Conservation (phyloP, 495 filamentous ascomycete genomes). For the Trichoderma virens region DNA sequence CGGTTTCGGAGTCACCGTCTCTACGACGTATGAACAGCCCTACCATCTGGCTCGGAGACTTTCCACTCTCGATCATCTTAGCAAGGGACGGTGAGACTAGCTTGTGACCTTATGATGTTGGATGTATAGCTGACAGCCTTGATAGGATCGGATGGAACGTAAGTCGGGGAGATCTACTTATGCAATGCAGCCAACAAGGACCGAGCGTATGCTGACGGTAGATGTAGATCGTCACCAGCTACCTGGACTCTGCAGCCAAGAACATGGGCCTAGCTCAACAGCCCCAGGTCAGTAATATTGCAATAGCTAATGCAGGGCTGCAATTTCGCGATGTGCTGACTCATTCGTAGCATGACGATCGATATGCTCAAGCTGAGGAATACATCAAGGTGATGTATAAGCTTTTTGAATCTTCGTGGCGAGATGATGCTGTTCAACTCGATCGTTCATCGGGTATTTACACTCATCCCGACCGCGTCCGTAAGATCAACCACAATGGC, state of each 20-base stretch:
- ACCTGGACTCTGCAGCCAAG: slow-evolving; percentile 57
- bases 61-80: slow-evolving; percentile 60
- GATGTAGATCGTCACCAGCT: slow-evolving; percentile 52
- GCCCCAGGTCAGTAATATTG: slow-evolving; percentile 20
- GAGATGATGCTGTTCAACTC: slow-evolving; percentile 54
- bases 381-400: slow-evolving; percentile 65
- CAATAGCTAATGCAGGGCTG: neutral
- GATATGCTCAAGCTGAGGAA: slow-evolving; percentile 60
- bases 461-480: slow-evolving; percentile 50
- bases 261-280: slow-evolving; percentile 52
- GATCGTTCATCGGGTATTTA: slow-evolving; percentile 50
- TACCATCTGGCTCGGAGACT: slow-evolving; percentile 60
- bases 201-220: slow-evolving; percentile 14
- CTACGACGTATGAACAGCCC: slow-evolving; percentile 61
- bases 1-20: slow-evolving; percentile 58
- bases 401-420: slow-evolving; percentile 57
- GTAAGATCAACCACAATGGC: slow-evolving; percentile 59
- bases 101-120: slow-evolving; percentile 9
- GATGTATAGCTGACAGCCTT: neutral
- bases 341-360: slow-evolving; percentile 50
- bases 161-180: slow-evolving; percentile 4
- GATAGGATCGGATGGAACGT: slow-evolving; percentile 52
- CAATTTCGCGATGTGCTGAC: slow-evolving; percentile 12
- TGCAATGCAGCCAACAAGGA: neutral
- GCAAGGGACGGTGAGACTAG: slow-evolving; percentile 45